phyloP scores from a whole-genome alignment of 495 filamentous ascomycete genomes.

The Xylaria sp. region DNA sequence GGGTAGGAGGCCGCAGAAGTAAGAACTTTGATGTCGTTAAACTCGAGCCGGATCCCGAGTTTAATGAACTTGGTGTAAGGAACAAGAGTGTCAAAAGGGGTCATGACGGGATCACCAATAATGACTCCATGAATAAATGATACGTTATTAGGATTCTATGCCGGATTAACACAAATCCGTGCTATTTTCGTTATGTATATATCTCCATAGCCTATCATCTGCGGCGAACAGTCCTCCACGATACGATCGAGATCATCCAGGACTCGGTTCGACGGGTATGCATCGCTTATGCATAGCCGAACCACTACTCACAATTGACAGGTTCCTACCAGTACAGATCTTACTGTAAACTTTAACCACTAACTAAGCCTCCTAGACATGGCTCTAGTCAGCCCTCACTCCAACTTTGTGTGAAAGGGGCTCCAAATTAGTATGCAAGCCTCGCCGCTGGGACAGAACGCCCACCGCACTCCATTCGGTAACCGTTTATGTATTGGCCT shows the following conservation, averaged over 20 bases:
- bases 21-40: not conserved
- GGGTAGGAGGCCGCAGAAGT: no score
- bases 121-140: not conserved
- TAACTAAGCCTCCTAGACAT: not conserved
- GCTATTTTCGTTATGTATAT: not conserved
- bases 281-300: not conserved
- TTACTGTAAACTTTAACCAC: no score
- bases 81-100: not conserved
- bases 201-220: not conserved
- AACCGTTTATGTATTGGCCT: no score
- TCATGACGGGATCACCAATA: not conserved
- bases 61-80: not conserved
- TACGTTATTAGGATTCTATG: not conserved
- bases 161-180: not conserved
- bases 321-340: not conserved
- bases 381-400: not conserved
- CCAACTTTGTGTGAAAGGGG: not conserved
- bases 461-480: not conserved
- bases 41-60: not conserved
- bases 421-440: not conserved
- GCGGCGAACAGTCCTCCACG: not conserved
- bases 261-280: not conserved
- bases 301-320: not conserved
- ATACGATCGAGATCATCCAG: not conserved
- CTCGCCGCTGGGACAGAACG: not conserved